phyloP scores from a whole-genome alignment of 1,284 basidiomycete genomes.

The Ceratorhiza oryzae-sativae region DNA sequence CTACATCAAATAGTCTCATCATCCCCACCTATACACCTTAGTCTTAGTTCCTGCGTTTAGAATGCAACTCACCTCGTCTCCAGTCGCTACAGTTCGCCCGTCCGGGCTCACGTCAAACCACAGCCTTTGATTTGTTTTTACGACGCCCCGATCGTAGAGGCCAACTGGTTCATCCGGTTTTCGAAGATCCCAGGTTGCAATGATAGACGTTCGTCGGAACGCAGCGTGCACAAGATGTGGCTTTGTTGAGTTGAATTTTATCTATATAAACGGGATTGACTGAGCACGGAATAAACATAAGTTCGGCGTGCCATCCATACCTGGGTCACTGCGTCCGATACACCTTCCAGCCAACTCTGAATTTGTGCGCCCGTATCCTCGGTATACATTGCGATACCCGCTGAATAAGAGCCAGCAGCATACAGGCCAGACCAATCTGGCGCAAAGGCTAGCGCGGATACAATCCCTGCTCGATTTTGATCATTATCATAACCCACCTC shows the following conservation, averaged over 20 bases:
- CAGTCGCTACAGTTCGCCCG: conserved; percentile 72
- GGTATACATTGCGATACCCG: conserved; percentile 78
- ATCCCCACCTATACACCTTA: conserved; percentile 44
- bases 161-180: conserved; percentile 61
- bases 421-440: conserved; percentile 71
- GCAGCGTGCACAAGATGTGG: conserved; percentile 80
- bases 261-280: too few relatives aligned
- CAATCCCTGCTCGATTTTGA: conserved; percentile 64
- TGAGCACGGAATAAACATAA: neutral
- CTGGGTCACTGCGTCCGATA: conserved; percentile 73
- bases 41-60: neutral
- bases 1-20: conserved; percentile 46
- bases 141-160: conserved; percentile 51
- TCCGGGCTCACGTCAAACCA: conserved; percentile 78
- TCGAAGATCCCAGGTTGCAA: conserved; percentile 82
- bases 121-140: conserved; percentile 75
- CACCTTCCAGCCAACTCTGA: conserved; percentile 68
- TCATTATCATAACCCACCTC: too few relatives aligned
- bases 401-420: conserved; percentile 66
- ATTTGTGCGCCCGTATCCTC: conserved; percentile 64
- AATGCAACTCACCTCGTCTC: conserved; percentile 65
- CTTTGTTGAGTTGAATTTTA: conserved; percentile 77
- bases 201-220: conserved; percentile 68
- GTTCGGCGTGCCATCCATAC: conserved; percentile 52
- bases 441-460: conserved; percentile 82